phyloP scores from a whole-genome alignment of 495 filamentous ascomycete species.

The Aspergillus haitiensis region DNA sequence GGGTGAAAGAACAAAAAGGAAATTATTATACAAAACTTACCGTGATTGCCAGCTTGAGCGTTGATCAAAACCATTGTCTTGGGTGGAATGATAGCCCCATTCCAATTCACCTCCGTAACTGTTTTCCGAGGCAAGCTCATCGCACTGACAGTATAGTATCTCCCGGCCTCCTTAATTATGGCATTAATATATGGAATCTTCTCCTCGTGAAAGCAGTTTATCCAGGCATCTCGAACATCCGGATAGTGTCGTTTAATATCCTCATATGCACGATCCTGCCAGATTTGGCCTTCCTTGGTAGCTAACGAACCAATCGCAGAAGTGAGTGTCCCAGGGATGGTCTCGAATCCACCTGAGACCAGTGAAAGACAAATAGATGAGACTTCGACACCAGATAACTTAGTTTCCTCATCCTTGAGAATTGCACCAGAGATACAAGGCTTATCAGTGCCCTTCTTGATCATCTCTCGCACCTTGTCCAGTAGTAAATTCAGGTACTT shows the following conservation, averaged over 20 bases:
- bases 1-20: neutral
- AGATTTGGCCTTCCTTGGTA: slow-evolving; percentile 48
- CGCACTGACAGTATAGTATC: slow-evolving; percentile 56
- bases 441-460: slow-evolving; percentile 51
- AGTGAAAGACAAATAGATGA: slow-evolving; percentile 52
- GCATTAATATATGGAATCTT: slow-evolving; percentile 50
- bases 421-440: slow-evolving; percentile 53
- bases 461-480: slow-evolving; percentile 49
- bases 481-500: slow-evolving; percentile 48
- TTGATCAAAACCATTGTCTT: slow-evolving; percentile 60
- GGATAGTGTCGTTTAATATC: slow-evolving; percentile 54
- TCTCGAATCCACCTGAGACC: slow-evolving; percentile 55
- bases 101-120: slow-evolving; percentile 52
- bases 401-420: slow-evolving; percentile 51
- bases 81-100: slow-evolving; percentile 54
- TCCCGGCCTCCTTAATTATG: slow-evolving; percentile 53
- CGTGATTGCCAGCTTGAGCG: slow-evolving; percentile 58
- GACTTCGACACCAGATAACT: slow-evolving; percentile 49
- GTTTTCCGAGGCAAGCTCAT: slow-evolving; percentile 57
- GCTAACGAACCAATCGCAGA: slow-evolving; percentile 49
- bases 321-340: slow-evolving; percentile 50
- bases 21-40: slow-evolving; percentile 31
- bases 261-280: slow-evolving; percentile 53
- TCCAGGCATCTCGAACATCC: slow-evolving; percentile 50
- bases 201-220: slow-evolving; percentile 45